A percentile compares a stretch with the other conserved stretches of the same genome.
Evolutionary conservation across 140 eudicot species (phyloP).

Genomic region (Senecio squalidus): DNA sequence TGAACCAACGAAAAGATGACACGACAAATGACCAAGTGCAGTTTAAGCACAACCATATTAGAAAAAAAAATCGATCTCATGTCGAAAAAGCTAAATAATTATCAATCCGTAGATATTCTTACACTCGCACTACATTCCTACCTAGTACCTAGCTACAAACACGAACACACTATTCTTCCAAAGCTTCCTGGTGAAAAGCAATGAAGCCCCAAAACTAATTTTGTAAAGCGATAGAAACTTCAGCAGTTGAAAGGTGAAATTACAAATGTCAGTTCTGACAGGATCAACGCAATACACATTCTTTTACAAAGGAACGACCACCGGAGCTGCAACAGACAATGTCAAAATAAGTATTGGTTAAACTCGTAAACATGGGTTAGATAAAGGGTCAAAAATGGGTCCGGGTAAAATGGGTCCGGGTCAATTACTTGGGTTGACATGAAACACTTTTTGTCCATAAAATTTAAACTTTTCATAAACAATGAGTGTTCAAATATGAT

Average conservation of each 20-base stretch:
- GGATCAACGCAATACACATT: conserved; percentile 65
- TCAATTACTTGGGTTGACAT: not conserved
- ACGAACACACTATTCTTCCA: conserved; percentile 15
- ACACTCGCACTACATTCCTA: conserved; percentile 22
- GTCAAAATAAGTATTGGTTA: conserved; percentile 7
- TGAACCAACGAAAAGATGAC: not conserved
- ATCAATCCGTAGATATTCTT: conserved; percentile 11
- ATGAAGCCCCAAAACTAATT: conserved; percentile 1
- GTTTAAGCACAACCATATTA: conserved; percentile 1
- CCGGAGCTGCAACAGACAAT: conserved; percentile 63
- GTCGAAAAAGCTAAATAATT: not conserved
- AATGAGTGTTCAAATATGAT: not conserved
- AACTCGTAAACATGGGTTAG: not conserved
- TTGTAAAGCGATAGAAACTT: conserved; percentile 2
- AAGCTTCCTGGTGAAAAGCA: conserved; percentile 17
- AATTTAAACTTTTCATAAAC: too few species aligned
- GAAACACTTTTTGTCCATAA: too few species aligned
- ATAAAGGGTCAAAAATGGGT: not conserved
- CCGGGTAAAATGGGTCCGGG: not conserved
- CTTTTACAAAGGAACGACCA: conserved; percentile 83
- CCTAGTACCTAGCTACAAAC: conserved; percentile 20
- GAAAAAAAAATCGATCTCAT: not conserved
- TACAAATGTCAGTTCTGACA: not conserved
- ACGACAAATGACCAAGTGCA: conserved; percentile 2
- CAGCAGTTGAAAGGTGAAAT: not conserved